phyloP scores from a whole-genome alignment of 78 protist species.

The Dictyostelium purpureum region DNA sequence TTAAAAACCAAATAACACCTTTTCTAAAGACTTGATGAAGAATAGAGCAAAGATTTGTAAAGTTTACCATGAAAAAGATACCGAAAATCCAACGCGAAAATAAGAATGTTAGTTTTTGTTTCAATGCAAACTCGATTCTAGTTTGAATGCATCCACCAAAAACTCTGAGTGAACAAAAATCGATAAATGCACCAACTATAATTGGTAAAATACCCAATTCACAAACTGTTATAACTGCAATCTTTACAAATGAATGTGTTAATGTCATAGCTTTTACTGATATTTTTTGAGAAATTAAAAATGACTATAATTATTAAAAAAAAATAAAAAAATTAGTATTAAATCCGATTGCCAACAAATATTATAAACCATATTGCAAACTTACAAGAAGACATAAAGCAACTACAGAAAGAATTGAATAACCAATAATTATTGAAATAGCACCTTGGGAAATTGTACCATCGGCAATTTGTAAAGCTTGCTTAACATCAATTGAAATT shows the following conservation, averaged over 20 bases:
- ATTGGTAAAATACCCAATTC: slow-evolving; percentile 33
- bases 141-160: slow-evolving; percentile 32
- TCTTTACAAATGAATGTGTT: slow-evolving; percentile 47
- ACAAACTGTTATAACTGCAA: background rate
- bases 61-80: slow-evolving; percentile 14
- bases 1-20: slow-evolving; percentile 26
- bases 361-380: background rate
- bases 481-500: background rate
- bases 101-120: slow-evolving; percentile 16
- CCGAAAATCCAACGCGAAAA: slow-evolving; percentile 62
- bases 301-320: too few species aligned
- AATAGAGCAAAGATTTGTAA: background rate
- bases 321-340: background rate
- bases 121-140: background rate
- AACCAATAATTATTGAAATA: slow-evolving; percentile 21
- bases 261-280: slow-evolving; percentile 2
- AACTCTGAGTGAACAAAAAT: slow-evolving; percentile 17
- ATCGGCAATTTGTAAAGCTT: background rate
- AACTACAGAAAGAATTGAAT: background rate
- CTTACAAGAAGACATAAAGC: slow-evolving; percentile 32
- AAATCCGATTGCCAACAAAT: background rate
- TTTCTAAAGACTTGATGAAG: slow-evolving; percentile 45
- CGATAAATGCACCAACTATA: slow-evolving; percentile 28
- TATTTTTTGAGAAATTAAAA: slow-evolving; percentile 9
- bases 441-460: slow-evolving; percentile 9